phyloP scores from a whole-genome alignment of 306 rosid genomes.

The Casuarina equisetifolia region DNA sequence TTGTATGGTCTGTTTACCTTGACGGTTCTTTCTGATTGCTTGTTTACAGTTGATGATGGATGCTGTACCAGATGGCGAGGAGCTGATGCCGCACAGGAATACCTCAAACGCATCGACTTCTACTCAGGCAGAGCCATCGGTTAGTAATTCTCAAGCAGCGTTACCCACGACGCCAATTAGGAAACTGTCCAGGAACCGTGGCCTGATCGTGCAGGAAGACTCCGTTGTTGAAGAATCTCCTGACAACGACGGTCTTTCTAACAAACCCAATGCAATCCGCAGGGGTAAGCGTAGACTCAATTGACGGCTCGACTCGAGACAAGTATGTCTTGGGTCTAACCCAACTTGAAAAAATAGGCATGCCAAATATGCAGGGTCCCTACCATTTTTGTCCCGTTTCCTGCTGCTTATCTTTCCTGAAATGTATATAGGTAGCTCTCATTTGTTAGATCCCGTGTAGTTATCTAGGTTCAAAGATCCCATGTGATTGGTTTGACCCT shows the following conservation, averaged over 20 bases:
- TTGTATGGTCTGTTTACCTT: not conserved
- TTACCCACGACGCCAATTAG: conserved; percentile 54
- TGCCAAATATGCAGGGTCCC: not conserved
- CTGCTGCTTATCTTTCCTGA: conserved; percentile 4
- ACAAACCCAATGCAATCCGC: conserved; percentile 37
- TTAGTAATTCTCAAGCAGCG: conserved; percentile 28
- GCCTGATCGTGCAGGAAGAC: conserved; percentile 53
- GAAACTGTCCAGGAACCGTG: conserved; percentile 64
- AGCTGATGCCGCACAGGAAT: conserved; percentile 66
- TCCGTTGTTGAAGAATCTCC: conserved; percentile 57
- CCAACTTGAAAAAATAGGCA: not conserved
- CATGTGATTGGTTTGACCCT: not conserved
- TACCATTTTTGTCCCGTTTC: conserved; percentile 16
- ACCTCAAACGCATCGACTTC: conserved; percentile 16
- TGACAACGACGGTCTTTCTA: conserved; percentile 29
- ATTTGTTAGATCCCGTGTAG: not conserved
- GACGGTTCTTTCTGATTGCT: conserved; percentile 7
- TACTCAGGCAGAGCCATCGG: conserved; percentile 25
- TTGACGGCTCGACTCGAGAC: conserved; percentile 15
- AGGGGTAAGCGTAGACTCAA: conserved; percentile 52
- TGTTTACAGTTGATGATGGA: conserved; percentile 63
- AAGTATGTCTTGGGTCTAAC: not conserved
- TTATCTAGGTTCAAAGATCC: not conserved
- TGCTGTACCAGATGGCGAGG: conserved; percentile 56
- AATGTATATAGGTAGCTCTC: conserved; percentile 1